phyloP scores from a whole-genome alignment of 148 eudicot genomes.

The Chenopodium suecicum region DNA sequence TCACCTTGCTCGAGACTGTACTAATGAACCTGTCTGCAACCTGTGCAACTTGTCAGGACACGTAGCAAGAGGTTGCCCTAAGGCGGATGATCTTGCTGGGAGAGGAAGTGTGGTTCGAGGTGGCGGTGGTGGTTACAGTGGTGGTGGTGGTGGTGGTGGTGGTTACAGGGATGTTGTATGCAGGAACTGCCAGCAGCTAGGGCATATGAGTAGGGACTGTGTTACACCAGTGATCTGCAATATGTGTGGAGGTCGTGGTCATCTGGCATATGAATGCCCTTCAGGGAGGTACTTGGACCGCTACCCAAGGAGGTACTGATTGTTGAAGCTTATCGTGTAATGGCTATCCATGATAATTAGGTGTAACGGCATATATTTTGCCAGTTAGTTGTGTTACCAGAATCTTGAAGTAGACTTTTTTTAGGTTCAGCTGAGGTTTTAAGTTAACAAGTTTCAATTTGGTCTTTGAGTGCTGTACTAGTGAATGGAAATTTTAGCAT shows the following conservation, averaged over 20 bases:
- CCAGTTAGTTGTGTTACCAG: background rate
- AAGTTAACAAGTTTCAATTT: background rate
- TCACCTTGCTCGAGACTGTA: conserved; percentile 55
- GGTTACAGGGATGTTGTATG: conserved; percentile 42
- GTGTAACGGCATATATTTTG: background rate
- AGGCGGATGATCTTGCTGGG: conserved; percentile 32
- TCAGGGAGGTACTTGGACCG: conserved; percentile 39
- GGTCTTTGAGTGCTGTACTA: background rate
- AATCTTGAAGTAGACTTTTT: background rate
- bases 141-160: conserved; percentile 17
- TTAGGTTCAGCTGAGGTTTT: background rate
- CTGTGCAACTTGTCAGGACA: conserved; percentile 55
- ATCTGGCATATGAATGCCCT: conserved; percentile 44
- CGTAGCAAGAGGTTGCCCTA: conserved; percentile 46
- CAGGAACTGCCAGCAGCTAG: conserved; percentile 41
- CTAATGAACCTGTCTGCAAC: conserved; percentile 47
- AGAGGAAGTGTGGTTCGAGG: conserved; percentile 27
- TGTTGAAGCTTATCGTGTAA: background rate
- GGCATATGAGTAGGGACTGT: conserved; percentile 53
- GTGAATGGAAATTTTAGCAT: background rate
- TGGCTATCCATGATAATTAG: background rate
- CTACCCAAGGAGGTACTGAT: conserved; percentile 26
- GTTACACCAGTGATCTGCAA: conserved; percentile 42
- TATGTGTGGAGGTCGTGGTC: conserved; percentile 57
- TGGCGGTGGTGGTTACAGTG: conserved; percentile 26